phyloP scores from a whole-genome alignment of 768 basidiomycete genomes.

The Leccinellum rugosiceps region DNA sequence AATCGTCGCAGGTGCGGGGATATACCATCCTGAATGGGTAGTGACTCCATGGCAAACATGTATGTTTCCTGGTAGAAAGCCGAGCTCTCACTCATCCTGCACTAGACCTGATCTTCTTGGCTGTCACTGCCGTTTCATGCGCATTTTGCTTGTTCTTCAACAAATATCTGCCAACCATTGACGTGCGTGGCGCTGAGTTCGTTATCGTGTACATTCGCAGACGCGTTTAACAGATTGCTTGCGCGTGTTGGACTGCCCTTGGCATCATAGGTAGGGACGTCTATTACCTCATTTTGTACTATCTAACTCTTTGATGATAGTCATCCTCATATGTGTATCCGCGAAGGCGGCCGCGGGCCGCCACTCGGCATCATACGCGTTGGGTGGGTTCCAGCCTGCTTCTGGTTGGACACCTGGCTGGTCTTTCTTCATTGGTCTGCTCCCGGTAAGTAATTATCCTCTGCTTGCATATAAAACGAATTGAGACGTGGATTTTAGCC shows the following conservation, averaged over 20 bases:
- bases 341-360: constrained; percentile 55
- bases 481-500: constrained; percentile 17
- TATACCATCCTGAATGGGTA: constrained; percentile 58
- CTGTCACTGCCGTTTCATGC: constrained; percentile 44
- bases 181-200: constrained; percentile 33
- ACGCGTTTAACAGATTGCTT: constrained; percentile 41
- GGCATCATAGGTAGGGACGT: constrained; percentile 45
- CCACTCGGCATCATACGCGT: constrained; percentile 51
- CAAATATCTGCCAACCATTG: constrained; percentile 44
- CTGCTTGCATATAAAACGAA: neutral
- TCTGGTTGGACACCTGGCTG: constrained; percentile 68
- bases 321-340: constrained; percentile 54
- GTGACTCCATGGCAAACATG: constrained; percentile 61
- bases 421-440: constrained; percentile 65
- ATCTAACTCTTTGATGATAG: constrained; percentile 32
- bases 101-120: constrained; percentile 55
- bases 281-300: neutral
- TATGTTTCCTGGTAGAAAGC: constrained; percentile 19
- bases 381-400: constrained; percentile 59
- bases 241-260: constrained; percentile 60
- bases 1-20: constrained; percentile 54
- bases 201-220: neutral
- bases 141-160: constrained; percentile 57
- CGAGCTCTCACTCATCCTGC: neutral
- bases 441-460: constrained; percentile 40